These are phyloP conservation scores for Talaromyces liani DNA, from an alignment of 495 filamentous ascomycete species.

Conservation along the genomic window DNA sequence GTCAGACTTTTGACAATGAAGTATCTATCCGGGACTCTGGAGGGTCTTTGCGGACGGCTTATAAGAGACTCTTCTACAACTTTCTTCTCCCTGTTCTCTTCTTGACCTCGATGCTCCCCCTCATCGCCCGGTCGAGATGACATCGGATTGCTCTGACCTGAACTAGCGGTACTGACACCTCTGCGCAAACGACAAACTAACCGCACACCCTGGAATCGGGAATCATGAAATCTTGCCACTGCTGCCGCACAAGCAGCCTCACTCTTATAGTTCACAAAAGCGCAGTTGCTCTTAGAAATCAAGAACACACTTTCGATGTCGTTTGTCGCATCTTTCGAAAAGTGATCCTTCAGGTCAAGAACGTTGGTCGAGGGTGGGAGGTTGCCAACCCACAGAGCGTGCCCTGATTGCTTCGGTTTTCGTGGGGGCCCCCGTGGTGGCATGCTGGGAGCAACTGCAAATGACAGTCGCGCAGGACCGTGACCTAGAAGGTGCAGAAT, in stretches of 20 bases:
- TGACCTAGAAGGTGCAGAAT: background rate
- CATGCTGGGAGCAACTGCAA: conserved; percentile 29
- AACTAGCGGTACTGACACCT: conserved; percentile 31
- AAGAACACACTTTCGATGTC: conserved; percentile 88
- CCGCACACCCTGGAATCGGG: conserved; percentile 76
- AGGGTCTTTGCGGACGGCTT: background rate
- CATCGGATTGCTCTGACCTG: conserved; percentile 34
- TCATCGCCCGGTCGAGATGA: conserved; percentile 15
- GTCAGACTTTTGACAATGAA: conserved; percentile 95
- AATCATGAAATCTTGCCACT: conserved; percentile 82
- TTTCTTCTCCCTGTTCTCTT: conserved; percentile 16
- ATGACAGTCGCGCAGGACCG: background rate
- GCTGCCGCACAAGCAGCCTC: conserved; percentile 71
- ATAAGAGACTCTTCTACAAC: conserved; percentile 10
- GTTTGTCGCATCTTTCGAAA: conserved; percentile 68
- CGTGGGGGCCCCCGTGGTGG: conserved; percentile 83
- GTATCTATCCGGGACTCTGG: conserved; percentile 56
- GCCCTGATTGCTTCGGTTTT: conserved; percentile 88
- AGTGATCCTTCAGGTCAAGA: conserved; percentile 79
- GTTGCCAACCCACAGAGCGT: conserved; percentile 96
- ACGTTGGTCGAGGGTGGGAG: conserved; percentile 75
- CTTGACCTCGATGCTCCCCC: conserved; percentile 12
- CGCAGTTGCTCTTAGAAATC: conserved; percentile 96
- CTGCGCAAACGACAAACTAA: conserved; percentile 88
- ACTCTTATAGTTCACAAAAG: conserved; percentile 92